Evolutionary conservation across 1,284 basidiomycete genomes (phyloP).

Genomic region (Meripilus lineatus): DNA sequence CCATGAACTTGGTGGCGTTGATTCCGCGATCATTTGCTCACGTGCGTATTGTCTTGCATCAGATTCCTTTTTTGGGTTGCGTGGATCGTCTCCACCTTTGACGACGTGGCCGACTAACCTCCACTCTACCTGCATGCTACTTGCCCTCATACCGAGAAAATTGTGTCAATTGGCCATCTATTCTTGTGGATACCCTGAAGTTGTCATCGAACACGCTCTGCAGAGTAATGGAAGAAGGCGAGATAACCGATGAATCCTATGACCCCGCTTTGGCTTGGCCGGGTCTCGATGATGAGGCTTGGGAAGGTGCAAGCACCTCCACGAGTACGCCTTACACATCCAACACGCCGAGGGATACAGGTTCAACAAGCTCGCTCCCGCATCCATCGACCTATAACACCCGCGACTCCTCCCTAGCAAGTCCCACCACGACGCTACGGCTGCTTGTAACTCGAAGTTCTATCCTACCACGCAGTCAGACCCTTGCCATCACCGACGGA

Average conservation of each 20-base stretch:
- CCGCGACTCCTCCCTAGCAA: constrained; percentile 4
- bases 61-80: too few relatives aligned
- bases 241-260: constrained; percentile 27
- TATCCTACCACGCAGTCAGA: constrained; percentile 46
- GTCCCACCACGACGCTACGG: constrained; percentile 32
- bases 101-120: too few relatives aligned
- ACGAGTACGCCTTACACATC: neutral
- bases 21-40: too few relatives aligned
- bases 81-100: too few relatives aligned
- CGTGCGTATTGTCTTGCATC: too few relatives aligned
- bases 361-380: too few relatives aligned
- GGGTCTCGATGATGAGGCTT: constrained; percentile 27
- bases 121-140: too few relatives aligned
- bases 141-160: too few relatives aligned
- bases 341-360: neutral
- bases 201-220: too few relatives aligned
- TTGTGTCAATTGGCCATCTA: too few relatives aligned
- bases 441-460: constrained; percentile 49
- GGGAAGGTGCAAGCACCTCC: neutral
- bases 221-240: constrained; percentile 14
- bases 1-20: too few relatives aligned
- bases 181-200: too few relatives aligned
- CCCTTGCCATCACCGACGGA: constrained; percentile 56
- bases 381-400: neutral
- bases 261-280: constrained; percentile 57